Evolutionary conservation across 495 filamentous ascomycete genomes (phyloP).

Genomic region (Lasiosphaeria hispida): DNA sequence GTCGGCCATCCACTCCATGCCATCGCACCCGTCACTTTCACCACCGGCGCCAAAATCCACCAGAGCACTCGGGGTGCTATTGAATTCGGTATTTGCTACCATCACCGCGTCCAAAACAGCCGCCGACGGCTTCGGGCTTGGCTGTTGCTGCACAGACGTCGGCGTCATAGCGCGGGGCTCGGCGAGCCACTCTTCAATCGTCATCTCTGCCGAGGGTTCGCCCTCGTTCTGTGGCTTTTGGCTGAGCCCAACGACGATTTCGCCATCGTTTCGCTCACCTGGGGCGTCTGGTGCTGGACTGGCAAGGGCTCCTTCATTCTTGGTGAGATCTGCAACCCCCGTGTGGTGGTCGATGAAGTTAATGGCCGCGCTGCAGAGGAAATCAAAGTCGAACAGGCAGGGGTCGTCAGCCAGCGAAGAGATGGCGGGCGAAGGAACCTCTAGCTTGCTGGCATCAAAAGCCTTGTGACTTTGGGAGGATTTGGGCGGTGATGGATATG

Average conservation of each 20-base stretch:
- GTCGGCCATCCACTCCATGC: constrained; percentile 4
- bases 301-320: neutral
- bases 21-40: neutral
- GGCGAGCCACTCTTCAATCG: constrained; percentile 34
- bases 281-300: neutral
- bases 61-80: neutral
- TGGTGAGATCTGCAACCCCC: neutral
- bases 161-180: constrained; percentile 19
- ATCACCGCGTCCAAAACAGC: neutral
- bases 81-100: neutral
- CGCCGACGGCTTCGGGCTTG: constrained; percentile 4
- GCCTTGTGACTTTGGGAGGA: constrained; percentile 8
- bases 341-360: neutral
- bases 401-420: neutral
- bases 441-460: neutral
- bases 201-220: constrained; percentile 18
- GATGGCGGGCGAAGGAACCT: neutral
- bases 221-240: too few relatives aligned
- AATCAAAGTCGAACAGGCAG: constrained; percentile 8
- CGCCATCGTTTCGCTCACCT: constrained; percentile 14
- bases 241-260: neutral
- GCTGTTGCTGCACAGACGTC: neutral
- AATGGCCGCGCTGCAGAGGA: constrained; percentile 9
- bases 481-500: constrained; percentile 15
- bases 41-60: neutral